These are phyloP conservation scores for Theileria parva DNA, from an alignment of 169 alveolate species.

Conservation along the genomic window DNA sequence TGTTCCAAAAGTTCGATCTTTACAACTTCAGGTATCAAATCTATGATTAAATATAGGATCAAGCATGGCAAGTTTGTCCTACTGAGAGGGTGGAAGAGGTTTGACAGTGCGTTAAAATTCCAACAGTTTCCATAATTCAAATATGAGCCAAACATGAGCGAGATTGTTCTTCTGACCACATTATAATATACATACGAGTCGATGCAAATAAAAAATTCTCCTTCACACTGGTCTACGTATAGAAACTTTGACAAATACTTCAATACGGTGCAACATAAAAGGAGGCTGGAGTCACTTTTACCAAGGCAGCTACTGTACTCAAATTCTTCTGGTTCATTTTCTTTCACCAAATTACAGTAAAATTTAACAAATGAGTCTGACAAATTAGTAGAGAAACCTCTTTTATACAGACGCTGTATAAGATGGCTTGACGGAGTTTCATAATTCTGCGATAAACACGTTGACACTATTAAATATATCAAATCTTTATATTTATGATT, in stretches of 20 bases:
- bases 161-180: conserved; percentile 4
- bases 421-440: not conserved
- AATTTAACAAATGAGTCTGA: conserved; percentile 8
- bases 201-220: not conserved
- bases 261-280: conserved; percentile 27
- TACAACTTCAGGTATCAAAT: not conserved
- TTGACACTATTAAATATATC: conserved; percentile 9
- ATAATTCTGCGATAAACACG: not conserved
- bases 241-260: conserved; percentile 15
- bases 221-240: not conserved
- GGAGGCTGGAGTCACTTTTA: conserved; percentile 10
- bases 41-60: conserved; percentile 2
- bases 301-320: not conserved
- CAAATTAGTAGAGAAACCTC: conserved; percentile 34
- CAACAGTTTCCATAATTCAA: not conserved
- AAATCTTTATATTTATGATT: not conserved
- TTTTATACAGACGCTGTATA: conserved; percentile 29
- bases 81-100: conserved; percentile 24
- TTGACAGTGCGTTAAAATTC: conserved; percentile 11
- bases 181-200: not conserved
- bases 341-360: not conserved
- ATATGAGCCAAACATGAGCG: not conserved
- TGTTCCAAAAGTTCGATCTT: conserved; percentile 6
- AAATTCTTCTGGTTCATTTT: not conserved
- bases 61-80: not conserved